Percentiles rank a stretch among this genome's conserved stretches.
phyloP scores from a whole-genome alignment of 345 rosid species.

The Clausena lansium region DNA sequence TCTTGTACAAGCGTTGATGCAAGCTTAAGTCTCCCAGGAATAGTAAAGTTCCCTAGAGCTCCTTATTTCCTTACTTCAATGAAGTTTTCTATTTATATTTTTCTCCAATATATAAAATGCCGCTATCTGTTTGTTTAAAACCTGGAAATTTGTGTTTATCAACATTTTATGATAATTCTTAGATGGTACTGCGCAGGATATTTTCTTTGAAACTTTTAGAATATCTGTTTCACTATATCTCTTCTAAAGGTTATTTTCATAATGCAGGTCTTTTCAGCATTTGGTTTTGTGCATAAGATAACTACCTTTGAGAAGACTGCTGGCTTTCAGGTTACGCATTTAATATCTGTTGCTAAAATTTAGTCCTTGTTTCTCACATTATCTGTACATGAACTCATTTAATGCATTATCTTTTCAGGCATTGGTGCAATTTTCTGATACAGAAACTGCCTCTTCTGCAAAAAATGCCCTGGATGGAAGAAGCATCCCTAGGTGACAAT shows the following conservation, averaged over 20 bases:
- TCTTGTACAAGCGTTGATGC: background rate
- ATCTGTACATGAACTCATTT: constrained; percentile 17
- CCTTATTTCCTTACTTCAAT: background rate
- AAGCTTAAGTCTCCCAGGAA: background rate
- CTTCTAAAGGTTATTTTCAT: constrained; percentile 30
- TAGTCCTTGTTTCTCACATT: constrained; percentile 10
- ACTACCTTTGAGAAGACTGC: constrained; percentile 98
- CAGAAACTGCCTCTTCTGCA: constrained; percentile 88
- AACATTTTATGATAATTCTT: background rate
- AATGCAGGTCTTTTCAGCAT: constrained; percentile 97
- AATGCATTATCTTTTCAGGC: constrained; percentile 53
- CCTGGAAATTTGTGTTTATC: background rate
- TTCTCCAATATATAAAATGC: background rate
- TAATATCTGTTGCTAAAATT: background rate
- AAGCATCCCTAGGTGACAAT: constrained; percentile 97
- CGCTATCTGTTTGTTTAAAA: background rate
- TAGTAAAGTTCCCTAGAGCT: background rate
- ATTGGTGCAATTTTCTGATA: constrained; percentile 92
- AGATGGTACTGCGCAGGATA: background rate
- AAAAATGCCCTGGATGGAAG: constrained; percentile 90
- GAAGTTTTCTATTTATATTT: background rate
- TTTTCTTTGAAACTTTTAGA: background rate
- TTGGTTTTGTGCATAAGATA: constrained; percentile 97
- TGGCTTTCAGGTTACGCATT: constrained; percentile 72
- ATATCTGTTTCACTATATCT: constrained; percentile 10